phyloP scores from a whole-genome alignment of 495 filamentous ascomycete genomes.

The Neurospora terricola region DNA sequence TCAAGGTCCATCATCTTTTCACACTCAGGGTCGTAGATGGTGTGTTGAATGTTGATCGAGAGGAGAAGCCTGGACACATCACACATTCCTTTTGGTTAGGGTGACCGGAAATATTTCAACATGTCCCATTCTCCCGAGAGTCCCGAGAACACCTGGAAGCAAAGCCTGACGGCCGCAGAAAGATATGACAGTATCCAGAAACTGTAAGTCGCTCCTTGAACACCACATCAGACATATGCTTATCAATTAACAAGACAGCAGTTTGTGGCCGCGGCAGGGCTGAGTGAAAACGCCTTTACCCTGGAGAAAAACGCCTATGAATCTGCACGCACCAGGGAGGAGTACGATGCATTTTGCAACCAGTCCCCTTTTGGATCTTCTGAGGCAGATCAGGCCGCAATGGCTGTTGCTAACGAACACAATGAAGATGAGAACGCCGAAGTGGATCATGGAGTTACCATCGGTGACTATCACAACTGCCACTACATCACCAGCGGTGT shows the following conservation, averaged over 20 bases:
- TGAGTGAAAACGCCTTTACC: constrained; percentile 20
- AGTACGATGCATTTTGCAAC: constrained; percentile 31
- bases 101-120: neutral
- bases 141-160: neutral
- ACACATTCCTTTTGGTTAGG: neutral
- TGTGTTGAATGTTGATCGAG: neutral
- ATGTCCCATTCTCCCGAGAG: neutral
- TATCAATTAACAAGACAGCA: neutral
- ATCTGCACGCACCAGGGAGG: constrained; percentile 29
- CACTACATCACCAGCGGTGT: constrained; percentile 63
- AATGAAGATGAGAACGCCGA: constrained; percentile 10
- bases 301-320: constrained; percentile 37
- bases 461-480: constrained; percentile 66
- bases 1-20: neutral
- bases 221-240: neutral
- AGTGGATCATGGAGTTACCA: constrained; percentile 36
- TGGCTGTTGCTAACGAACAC: neutral
- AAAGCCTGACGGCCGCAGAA: constrained; percentile 31
- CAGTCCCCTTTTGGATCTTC: neutral
- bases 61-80: neutral
- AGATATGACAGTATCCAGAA: constrained; percentile 43
- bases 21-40: neutral
- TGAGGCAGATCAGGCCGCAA: neutral
- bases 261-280: constrained; percentile 7
- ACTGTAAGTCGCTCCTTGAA: constrained; percentile 27